Evolutionary conservation across 2,329 filamentous ascomycete genomes (phyloP), one percentile per base, ranked within the genome.

Genomic region (Plectosphaerella cucumerina): DNA sequence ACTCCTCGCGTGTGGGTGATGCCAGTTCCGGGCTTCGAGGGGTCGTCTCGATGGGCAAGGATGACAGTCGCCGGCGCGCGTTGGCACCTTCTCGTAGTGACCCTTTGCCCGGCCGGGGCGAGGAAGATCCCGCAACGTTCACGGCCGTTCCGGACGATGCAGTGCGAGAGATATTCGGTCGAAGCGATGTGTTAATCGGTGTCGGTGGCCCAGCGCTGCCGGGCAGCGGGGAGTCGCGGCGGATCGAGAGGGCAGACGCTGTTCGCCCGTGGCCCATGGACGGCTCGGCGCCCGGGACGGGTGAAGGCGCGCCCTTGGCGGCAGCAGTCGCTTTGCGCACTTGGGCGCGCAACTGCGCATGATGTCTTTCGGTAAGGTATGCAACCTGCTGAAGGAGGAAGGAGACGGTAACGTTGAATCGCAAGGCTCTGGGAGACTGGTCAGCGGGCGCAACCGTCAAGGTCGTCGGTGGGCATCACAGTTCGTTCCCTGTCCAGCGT

Each of bases 351-450:
- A 97, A 89, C 65, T 97, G 90, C 1, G 89, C 89, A 23, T 95
- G 81, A 71, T 97, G 90, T 48, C 89, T 81, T 65, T 97, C 92
- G 63, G 94, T 96, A 6, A 97, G 81, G 81, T 91, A 96, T 67
- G 90, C 91, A 56, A 91, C 91, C 70, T 99, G 91, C 65, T 96
- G 90, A 15, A 97, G 81, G 31, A 99, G 79, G 63, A 97, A 97
- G 39, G 90, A 81, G 52, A 95, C 83, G 22, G 89, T 87, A 18
- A 97, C 93, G 56, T 92, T 81, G 69, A 97, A 96, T 44, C 82
- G 78, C 48, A 81, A 76, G 44, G 89, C 90, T 63, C 87, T 87
- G 59, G 9, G 4, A 18, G 14, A n/a, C 15, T 31, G 20, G 44
- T 53, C 18, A 45, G 41, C n/a, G 53, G n/a, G 8, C 26, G 26